Evolutionary conservation across 805 yeast genomes (phyloP).

Genomic region (Hermanozyma aechmeae): DNA sequence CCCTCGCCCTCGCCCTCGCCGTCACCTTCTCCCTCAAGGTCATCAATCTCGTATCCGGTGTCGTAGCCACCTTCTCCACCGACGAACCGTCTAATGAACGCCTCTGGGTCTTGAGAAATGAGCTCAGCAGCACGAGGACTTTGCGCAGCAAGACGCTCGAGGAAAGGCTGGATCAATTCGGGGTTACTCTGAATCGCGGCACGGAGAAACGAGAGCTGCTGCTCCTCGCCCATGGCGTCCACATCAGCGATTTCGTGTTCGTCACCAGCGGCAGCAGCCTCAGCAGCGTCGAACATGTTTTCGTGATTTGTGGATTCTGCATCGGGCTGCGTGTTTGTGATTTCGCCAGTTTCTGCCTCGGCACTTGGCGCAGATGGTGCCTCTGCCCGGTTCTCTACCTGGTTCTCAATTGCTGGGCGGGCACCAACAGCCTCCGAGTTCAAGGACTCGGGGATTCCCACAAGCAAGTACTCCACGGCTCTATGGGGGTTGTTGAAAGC

Average conservation of each 20-base stretch:
- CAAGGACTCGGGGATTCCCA: slow-evolving; percentile 73
- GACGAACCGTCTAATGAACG: slow-evolving; percentile 64
- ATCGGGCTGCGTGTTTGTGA: slow-evolving; percentile 6
- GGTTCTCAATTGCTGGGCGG: slow-evolving; percentile 5
- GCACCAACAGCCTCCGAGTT: slow-evolving; percentile 22
- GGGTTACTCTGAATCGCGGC: slow-evolving; percentile 79
- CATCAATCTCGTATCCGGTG: slow-evolving; percentile 26
- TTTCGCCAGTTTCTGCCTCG: slow-evolving; percentile 2
- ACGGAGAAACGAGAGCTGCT: slow-evolving; percentile 50
- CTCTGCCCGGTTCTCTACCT: too few species aligned
- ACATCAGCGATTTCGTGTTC: slow-evolving; percentile 18
- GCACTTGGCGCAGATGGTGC: too few species aligned
- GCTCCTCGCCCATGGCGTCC: slow-evolving; percentile 27
- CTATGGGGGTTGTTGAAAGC: slow-evolving; percentile 97
- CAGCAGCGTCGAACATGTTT: slow-evolving; percentile 42
- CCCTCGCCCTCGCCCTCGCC: slow-evolving; percentile 33
- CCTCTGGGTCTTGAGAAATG: slow-evolving; percentile 84
- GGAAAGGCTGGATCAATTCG: slow-evolving; percentile 72
- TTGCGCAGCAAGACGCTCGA: slow-evolving; percentile 71
- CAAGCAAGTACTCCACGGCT: slow-evolving; percentile 89
- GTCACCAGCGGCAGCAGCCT: slow-evolving; percentile 15
- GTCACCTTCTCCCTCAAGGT: slow-evolving; percentile 19
- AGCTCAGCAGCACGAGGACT: slow-evolving; percentile 80
- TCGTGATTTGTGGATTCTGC: slow-evolving; percentile 20
- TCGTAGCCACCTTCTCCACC: slow-evolving; percentile 53